Evolutionary conservation across 2,329 filamentous ascomycete species (phyloP), one percentile per base, ranked within the genome.

Genomic region (Cytospora piceae): DNA sequence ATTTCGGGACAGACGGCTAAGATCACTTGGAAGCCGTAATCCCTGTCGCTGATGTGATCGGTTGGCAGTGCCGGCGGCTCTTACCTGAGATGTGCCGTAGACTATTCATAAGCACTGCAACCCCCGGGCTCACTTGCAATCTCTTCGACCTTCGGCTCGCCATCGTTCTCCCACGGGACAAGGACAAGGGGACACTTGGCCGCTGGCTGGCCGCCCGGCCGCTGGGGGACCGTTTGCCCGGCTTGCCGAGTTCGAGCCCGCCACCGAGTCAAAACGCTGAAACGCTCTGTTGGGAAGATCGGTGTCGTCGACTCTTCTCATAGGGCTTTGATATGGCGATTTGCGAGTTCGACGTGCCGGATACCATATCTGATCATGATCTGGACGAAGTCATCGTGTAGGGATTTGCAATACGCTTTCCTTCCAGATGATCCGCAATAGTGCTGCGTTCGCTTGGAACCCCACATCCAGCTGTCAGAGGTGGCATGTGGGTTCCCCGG

Each of bases 1-100:
- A 61, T 51, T 65, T 62, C 66, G 63, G 66, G 63, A 67, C 32
- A 55, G 63, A 39, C 57, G 61, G 61, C 42, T 34, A 37, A 42
- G 15, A 22, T 37, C 52, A 67, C 24, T 62, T 61, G 61, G 61
- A 58, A 59, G 46, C 52, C 57, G 53, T 46, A 31, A 59, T 46
- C 66, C 66, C 64, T 63, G 65, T 37, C 49, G 27, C 56, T 34
- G 32, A 39, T 42, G 42, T n/a, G 20, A 54, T 58, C 62, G 60
- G 58, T 49, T 58, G 31, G 32, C 27, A 54, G 39, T 60, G 53
- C 58, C 58, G 54, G 49, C 54, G 57, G 63, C 58, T 65, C 57
- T 61, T 54, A 59, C 54, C 39, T 31, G 29, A 15, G 8, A n/a
- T 52, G n/a, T 32, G 9, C 22, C 29, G 42, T 52, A 49, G 39